Conservation (phyloP, 805 yeast species). For the Candida nemodendra region DNA sequence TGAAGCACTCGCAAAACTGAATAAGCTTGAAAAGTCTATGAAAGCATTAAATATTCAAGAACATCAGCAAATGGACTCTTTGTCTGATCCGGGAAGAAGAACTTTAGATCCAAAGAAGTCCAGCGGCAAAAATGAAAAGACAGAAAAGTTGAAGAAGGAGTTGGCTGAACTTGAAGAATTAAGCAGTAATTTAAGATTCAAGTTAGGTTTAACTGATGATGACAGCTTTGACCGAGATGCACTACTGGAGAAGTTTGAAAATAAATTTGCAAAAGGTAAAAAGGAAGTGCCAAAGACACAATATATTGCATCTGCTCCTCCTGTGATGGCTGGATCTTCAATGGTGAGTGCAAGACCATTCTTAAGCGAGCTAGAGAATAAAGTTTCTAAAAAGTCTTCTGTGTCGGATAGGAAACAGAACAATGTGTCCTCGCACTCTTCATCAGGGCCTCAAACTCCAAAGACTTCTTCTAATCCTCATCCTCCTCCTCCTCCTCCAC, state of each 20-base stretch:
- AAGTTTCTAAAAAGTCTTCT: constrained; percentile 44
- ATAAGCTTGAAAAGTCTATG: constrained; percentile 55
- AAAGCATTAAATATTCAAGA: constrained; percentile 22
- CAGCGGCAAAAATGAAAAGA: constrained; percentile 15
- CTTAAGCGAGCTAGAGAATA: constrained; percentile 50
- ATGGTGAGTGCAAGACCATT: constrained; percentile 35
- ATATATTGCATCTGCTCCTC: constrained; percentile 21
- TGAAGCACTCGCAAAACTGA: constrained; percentile 68
- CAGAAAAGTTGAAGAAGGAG: constrained; percentile 22
- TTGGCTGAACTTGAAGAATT: constrained; percentile 25
- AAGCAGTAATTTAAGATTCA: constrained; percentile 27
- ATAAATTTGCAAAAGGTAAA: constrained; percentile 29
- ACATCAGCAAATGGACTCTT: constrained; percentile 10
- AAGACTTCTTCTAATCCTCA: background rate
- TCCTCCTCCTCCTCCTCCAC: constrained; percentile 1
- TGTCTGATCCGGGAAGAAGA: constrained; percentile 9
- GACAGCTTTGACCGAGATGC: constrained; percentile 22
- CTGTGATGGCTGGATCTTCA: constrained; percentile 16
- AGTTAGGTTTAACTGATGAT: constrained; percentile 26
- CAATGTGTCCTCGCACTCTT: background rate
- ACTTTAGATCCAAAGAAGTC: constrained; percentile 32
- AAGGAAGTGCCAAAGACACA: constrained; percentile 24
- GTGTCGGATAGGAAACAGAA: constrained; percentile 18
- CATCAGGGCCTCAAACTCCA: background rate
- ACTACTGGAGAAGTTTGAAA: constrained; percentile 27